Evolutionary conservation across 495 filamentous ascomycete species (phyloP).

Genomic region (Oidiodendron maius): DNA sequence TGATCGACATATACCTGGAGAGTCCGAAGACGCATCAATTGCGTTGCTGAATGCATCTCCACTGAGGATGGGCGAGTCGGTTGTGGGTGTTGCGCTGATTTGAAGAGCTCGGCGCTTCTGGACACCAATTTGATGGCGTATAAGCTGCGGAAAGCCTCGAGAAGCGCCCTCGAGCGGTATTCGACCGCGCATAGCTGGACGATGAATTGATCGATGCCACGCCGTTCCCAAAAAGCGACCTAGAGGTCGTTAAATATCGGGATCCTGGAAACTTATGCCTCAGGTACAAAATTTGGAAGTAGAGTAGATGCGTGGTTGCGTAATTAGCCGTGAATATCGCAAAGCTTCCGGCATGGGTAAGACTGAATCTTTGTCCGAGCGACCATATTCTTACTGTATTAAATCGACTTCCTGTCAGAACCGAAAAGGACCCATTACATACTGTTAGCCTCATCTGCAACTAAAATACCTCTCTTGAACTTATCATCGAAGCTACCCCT

Average conservation of each 20-base stretch:
- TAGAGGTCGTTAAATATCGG: neutral
- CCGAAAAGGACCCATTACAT: neutral
- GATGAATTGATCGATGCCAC: conserved; percentile 5
- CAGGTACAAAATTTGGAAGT: neutral
- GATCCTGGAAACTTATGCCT: conserved; percentile 4
- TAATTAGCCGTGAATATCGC: conserved; percentile 5
- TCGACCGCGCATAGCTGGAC: conserved; percentile 24
- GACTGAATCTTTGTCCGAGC: too few relatives aligned
- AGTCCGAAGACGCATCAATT: conserved; percentile 11
- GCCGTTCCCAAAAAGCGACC: neutral
- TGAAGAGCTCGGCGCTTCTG: conserved; percentile 38
- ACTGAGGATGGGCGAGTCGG: conserved; percentile 35
- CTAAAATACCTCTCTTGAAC: neutral
- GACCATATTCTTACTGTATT: too few relatives aligned
- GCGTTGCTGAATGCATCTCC: conserved; percentile 39
- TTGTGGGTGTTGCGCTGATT: conserved; percentile 45
- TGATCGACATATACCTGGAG: conserved; percentile 19
- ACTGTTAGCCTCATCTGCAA: neutral
- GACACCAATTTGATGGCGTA: conserved; percentile 3
- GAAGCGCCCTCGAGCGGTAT: conserved; percentile 13
- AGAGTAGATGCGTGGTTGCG: too few relatives aligned
- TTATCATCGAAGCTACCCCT: conserved; percentile 14
- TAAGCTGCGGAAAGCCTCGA: conserved; percentile 18
- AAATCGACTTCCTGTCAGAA: neutral
- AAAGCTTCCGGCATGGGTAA: neutral